Conservation (phyloP, 2,329 filamentous ascomycete species). For the Pseudopithomyces chartarum region DNA sequence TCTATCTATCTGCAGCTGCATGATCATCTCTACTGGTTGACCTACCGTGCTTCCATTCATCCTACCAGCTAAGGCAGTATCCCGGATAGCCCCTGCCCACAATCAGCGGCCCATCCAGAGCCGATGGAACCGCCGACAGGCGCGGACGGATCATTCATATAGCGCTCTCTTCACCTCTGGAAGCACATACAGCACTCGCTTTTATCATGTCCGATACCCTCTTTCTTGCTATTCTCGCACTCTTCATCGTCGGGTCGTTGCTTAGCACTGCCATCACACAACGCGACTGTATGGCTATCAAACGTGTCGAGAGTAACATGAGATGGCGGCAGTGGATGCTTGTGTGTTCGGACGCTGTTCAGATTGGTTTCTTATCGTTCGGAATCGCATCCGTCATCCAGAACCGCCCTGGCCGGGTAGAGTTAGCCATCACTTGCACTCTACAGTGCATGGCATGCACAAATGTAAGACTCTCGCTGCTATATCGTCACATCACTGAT, state of each 20-base stretch:
- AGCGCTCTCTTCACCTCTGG: too few species aligned
- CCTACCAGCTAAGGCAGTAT: too few species aligned
- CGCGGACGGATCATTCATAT: too few species aligned
- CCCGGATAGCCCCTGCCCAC: too few species aligned
- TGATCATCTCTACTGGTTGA: too few species aligned
- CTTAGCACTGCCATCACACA: background rate
- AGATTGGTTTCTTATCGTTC: background rate
- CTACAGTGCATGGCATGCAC: background rate
- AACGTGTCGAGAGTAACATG: background rate
- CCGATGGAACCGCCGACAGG: too few species aligned
- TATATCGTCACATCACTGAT: background rate
- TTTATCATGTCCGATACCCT: too few species aligned
- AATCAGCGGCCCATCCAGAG: too few species aligned
- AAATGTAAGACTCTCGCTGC: background rate
- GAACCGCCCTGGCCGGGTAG: background rate
- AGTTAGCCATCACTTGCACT: background rate
- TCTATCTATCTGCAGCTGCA: too few species aligned
- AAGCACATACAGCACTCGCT: too few species aligned
- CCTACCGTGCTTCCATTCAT: too few species aligned
- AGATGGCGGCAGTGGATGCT: background rate
- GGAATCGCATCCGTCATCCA: background rate
- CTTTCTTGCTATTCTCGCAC: too few species aligned
- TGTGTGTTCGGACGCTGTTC: background rate
- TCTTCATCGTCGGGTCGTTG: background rate
- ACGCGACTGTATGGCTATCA: background rate